These are phyloP conservation scores for Epithemia pelagica DNA, from an alignment of 108 stramenopile species.

Conservation along the genomic window DNA sequence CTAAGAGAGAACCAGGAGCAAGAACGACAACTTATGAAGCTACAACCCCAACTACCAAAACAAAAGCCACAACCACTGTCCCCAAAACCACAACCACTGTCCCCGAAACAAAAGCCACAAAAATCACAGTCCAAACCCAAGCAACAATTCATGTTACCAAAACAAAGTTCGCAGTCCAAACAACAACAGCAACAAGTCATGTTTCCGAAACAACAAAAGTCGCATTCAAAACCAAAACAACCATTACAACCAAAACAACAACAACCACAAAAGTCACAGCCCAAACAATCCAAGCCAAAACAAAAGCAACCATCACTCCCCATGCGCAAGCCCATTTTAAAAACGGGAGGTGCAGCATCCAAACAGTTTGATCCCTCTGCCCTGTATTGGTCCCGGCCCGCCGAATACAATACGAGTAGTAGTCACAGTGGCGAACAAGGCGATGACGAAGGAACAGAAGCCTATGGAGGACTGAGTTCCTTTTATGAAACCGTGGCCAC, in stretches of 20 bases:
- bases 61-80: neutral
- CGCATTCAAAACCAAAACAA: neutral
- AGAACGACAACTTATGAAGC: neutral
- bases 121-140: neutral
- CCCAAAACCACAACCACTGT: neutral
- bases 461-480: neutral
- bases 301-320: no score
- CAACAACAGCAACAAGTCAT: neutral
- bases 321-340: no score
- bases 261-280: neutral
- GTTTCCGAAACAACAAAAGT: neutral
- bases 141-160: no score
- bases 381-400: neutral
- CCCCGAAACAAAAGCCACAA: neutral
- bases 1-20: no score
- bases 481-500: neutral
- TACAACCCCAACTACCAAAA: neutral
- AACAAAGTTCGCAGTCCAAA: neutral
- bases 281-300: neutral
- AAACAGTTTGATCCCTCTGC: neutral
- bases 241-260: no score
- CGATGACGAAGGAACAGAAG: neutral
- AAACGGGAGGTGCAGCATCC: no score
- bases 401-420: neutral
- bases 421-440: neutral